These are phyloP conservation scores for Stephania yunnanensis DNA, from an alignment of 164 flowering plant species.

Conservation along the genomic window DNA sequence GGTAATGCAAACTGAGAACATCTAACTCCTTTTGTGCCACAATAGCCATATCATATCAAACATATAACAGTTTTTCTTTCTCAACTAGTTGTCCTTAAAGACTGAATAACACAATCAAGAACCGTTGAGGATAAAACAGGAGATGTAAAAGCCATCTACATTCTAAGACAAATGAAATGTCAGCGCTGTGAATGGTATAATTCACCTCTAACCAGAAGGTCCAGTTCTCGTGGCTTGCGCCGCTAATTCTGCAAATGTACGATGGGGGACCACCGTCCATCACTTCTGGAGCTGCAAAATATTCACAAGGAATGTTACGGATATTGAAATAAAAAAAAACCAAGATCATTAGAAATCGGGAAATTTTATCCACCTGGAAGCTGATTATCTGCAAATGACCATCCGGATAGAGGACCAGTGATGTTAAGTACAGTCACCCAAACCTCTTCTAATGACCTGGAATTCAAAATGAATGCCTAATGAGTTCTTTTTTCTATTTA, in stretches of 20 bases:
- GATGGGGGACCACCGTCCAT: conserved; percentile 74
- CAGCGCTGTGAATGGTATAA: not conserved
- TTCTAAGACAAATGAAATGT: not conserved
- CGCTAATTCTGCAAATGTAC: conserved; percentile 79
- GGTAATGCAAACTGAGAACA: not conserved
- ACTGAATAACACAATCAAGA: not conserved
- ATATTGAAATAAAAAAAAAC: not conserved
- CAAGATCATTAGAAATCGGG: conserved; percentile 1
- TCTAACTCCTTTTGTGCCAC: no score
- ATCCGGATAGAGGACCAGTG: conserved; percentile 84
- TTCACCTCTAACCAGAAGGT: conserved; percentile 95
- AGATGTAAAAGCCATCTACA: not conserved
- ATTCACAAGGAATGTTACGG: conserved; percentile 9
- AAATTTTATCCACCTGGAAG: conserved; percentile 53
- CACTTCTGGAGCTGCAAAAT: conserved; percentile 58
- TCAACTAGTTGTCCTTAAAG: not conserved
- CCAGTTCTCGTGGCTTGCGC: conserved; percentile 65
- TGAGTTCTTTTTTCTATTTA: not conserved
- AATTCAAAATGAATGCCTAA: conserved; percentile 18
- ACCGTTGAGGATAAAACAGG: not conserved
- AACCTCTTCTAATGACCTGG: conserved; percentile 81
- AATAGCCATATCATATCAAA: not conserved
- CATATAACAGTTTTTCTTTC: not conserved
- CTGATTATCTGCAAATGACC: conserved; percentile 78
- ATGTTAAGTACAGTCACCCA: conserved; percentile 95